Base-by-base conservation (phyloP, 495 filamentous ascomycete genomes). In the Elasticomyces elasticus region DNA sequence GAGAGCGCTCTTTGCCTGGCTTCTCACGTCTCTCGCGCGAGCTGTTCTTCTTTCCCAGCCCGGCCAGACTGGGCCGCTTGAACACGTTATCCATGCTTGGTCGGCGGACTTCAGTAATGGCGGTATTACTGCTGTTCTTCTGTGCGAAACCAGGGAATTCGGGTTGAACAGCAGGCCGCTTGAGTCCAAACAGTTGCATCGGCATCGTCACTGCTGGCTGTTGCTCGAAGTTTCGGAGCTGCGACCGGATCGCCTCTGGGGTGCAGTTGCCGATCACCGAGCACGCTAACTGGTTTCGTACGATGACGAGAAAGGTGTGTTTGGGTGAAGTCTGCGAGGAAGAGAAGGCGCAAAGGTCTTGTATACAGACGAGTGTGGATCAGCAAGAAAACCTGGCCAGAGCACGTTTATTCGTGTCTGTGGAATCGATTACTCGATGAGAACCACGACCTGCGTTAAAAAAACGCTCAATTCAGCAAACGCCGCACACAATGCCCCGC, bases 61-160 rank as follows among this genome's bases (percentile, higher is more conserved):
- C 31, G 10, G 41, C 37, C 11, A 62, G 19, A 26, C 24, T 53
- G 6, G 56, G 52, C 15, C 60, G 56, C 60, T 62, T 62, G 52
- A 62, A 27, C n/a, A n/a, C n/a, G 56, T 59, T 45, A 12, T 62
- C 60, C 56, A 60, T 62, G 37, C 37, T 51, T 22, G 40, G 49
- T 1, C 17, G 25, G 5, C 19, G 27, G 12, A 51, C 6, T 42
- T 52, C 48, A 5, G 46, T 52, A 20, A 49, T 26, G 22, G 19
- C 12, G 24, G 25, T 45, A 37, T 9, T 45, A 19, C 25, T 20
- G 24, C 22, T 38, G 23, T 28, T 22, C 17, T 51, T 49, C 25
- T 17, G 35, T 13, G 35, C 4, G 35, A 22, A 15, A 28, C 24
- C 15, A 7, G 24, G 26, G 1, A 30, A 20, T 5, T 51, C 27